Evolutionary conservation across 164 flowering plant genomes (phyloP).

Genomic region (Chloranthus sessilifolius): DNA sequence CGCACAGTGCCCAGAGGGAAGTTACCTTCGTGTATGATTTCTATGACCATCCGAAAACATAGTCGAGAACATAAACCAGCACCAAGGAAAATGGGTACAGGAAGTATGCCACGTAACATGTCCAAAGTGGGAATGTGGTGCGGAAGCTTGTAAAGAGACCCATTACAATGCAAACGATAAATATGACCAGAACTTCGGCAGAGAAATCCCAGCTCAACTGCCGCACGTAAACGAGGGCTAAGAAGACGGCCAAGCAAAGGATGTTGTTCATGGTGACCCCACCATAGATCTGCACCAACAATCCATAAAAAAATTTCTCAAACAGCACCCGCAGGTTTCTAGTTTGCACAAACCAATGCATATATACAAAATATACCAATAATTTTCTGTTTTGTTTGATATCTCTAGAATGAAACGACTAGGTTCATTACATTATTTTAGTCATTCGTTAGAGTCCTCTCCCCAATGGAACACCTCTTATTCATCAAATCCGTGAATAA

Average conservation of each 20-base stretch:
- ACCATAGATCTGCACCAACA: constrained; percentile 61
- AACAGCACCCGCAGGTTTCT: too few species aligned
- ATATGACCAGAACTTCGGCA: constrained; percentile 62
- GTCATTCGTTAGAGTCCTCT: too few species aligned
- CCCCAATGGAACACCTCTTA: too few species aligned
- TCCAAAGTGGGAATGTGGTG: constrained; percentile 78
- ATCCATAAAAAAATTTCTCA: too few species aligned
- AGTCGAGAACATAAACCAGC: constrained; percentile 70
- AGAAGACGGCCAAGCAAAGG: constrained; percentile 65
- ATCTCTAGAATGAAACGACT: too few species aligned
- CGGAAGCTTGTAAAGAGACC: constrained; percentile 66
- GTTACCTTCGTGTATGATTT: too few species aligned
- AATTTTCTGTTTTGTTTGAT: too few species aligned
- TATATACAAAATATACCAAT: too few species aligned
- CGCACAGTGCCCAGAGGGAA: too few species aligned
- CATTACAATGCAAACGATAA: constrained; percentile 56
- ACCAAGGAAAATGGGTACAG: constrained; percentile 69
- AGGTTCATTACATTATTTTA: too few species aligned
- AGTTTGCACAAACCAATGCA: too few species aligned
- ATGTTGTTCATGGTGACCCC: constrained; percentile 71
- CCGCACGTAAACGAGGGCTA: constrained; percentile 57
- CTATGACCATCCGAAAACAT: constrained; percentile 61
- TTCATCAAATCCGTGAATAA: too few species aligned
- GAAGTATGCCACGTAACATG: constrained; percentile 41
- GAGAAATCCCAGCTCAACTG: constrained; percentile 78